These are phyloP conservation scores for Begonia fuchsioides DNA, from an alignment of 306 rosid genomes.

Conservation along the genomic window DNA sequence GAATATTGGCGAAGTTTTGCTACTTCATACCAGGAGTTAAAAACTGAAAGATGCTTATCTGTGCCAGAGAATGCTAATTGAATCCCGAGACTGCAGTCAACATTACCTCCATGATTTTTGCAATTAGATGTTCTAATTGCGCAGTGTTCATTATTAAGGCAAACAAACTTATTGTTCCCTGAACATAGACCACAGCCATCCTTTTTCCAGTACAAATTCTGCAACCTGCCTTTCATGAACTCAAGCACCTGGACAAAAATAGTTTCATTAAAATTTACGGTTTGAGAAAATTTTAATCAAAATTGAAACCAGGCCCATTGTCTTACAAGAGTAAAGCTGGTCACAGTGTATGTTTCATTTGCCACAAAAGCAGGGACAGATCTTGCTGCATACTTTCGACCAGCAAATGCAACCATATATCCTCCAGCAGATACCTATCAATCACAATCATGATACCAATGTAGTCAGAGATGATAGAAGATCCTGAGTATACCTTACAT, in stretches of 20 bases:
- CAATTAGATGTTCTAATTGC: constrained; percentile 54
- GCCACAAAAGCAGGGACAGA: constrained; percentile 60
- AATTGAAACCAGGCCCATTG: neutral
- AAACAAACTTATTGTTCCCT: constrained; percentile 39
- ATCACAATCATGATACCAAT: too few species aligned
- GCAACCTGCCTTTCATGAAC: constrained; percentile 77
- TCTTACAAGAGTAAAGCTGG: constrained; percentile 91
- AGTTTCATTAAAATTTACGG: too few species aligned
- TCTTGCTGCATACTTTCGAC: constrained; percentile 77
- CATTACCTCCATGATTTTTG: constrained; percentile 49
- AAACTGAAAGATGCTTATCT: constrained; percentile 64
- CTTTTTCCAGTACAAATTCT: constrained; percentile 72
- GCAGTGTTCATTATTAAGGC: constrained; percentile 74
- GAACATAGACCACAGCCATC: constrained; percentile 68
- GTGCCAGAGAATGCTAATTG: constrained; percentile 93
- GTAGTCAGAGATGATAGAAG: too few species aligned
- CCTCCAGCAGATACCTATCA: constrained; percentile 17
- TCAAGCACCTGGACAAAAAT: constrained; percentile 49
- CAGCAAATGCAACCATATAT: constrained; percentile 90
- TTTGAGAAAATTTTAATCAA: too few species aligned
- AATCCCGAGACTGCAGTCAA: constrained; percentile 81
- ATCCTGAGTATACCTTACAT: too few species aligned
- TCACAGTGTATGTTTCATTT: constrained; percentile 40
- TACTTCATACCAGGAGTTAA: constrained; percentile 98
- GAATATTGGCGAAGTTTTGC: constrained; percentile 82